Percentiles rank a stretch among this genome's conserved stretches.
phyloP scores from a whole-genome alignment of 2,329 filamentous ascomycete species.

The Apiospora koreana region DNA sequence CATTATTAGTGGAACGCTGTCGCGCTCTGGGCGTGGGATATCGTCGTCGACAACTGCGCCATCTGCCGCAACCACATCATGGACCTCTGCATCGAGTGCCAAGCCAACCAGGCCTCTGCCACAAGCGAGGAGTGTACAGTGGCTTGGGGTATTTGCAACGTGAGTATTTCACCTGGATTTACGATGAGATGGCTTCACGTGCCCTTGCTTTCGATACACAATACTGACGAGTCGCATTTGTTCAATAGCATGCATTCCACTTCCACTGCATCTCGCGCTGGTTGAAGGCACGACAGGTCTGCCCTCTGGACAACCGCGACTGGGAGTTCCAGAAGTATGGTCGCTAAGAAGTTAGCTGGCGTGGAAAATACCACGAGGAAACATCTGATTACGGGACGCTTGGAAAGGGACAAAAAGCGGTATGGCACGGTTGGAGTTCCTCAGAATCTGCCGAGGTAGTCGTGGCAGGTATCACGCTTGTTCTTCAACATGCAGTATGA shows the following conservation, averaged over 20 bases:
- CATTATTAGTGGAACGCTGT: slow-evolving; percentile 88
- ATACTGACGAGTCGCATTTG: slow-evolving; percentile 34
- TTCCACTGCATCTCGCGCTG: slow-evolving; percentile 99
- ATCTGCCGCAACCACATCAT: slow-evolving; percentile 99
- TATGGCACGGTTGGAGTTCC: neutral
- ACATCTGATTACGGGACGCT: neutral
- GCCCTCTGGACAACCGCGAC: slow-evolving; percentile 94
- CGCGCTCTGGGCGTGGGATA: slow-evolving; percentile 98
- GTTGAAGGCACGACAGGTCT: slow-evolving; percentile 99
- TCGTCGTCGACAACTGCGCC: slow-evolving; percentile 98
- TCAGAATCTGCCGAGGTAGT: neutral
- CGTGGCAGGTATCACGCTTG: neutral
- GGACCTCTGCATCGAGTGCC: slow-evolving; percentile 98
- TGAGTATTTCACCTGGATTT: slow-evolving; percentile 50
- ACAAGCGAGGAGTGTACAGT: slow-evolving; percentile 98
- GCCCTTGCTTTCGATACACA: neutral
- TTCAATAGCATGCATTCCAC: slow-evolving; percentile 88
- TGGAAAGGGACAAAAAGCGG: neutral
- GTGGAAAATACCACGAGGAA: neutral
- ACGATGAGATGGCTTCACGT: neutral
- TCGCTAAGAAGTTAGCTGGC: slow-evolving; percentile 40
- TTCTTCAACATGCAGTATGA: neutral
- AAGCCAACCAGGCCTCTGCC: slow-evolving; percentile 96
- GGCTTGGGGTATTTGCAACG: slow-evolving; percentile 98
- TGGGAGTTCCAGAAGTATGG: slow-evolving; percentile 99